Base-by-base conservation (phyloP, 208 protist genomes). In the Sergeia podlipaevii region DNA sequence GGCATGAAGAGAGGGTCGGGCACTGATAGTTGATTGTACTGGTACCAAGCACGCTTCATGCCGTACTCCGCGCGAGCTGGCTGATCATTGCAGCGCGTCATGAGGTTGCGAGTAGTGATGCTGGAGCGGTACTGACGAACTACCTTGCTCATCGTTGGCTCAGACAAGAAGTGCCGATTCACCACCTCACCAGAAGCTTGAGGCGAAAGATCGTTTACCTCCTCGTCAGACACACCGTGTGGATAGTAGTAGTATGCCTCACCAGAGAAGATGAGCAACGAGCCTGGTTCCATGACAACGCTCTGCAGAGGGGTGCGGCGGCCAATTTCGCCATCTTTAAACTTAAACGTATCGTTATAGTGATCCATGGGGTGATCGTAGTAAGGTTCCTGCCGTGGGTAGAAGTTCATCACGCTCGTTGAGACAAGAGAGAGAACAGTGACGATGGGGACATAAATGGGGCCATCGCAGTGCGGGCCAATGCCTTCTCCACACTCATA, bases 301-400 rank as follows among this genome's bases (percentile, higher is more conserved):
- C 53, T 80, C 43, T 86, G 75, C 39, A 91, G 37, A 13, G 89
- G 89, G 20, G 41, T 37, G 29, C 83, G 60, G 51, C 41, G 20
- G 1, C 78, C 74, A 58, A 96, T 96, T 10, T 63, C 70, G 0
- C 81, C 81, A 8, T 92, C 77, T 2, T 29, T 23, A 53, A 96
- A 93, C 62, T 84, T 77, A 62, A 96, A 96, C n/a, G 89, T 96
- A 60, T 96, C 89, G 44, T 96, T 91, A 77, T 96, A 96, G 72
- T 96, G 85, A 11, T 96, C 75, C 89, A 96, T 96, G 7, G 89
- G 85, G 48, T 88, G 58, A 27, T 74, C 62, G 24, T 51, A 32
- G 64, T 93, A 83, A 10, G 88, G 89, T 1, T 80, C 74, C 21
- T 75, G 81, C 28, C 74, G 74, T 4, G 85, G 68, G 60, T 93